phyloP scores from a whole-genome alignment of 2,329 filamentous ascomycete genomes.

The Colletotrichum eleusines region DNA sequence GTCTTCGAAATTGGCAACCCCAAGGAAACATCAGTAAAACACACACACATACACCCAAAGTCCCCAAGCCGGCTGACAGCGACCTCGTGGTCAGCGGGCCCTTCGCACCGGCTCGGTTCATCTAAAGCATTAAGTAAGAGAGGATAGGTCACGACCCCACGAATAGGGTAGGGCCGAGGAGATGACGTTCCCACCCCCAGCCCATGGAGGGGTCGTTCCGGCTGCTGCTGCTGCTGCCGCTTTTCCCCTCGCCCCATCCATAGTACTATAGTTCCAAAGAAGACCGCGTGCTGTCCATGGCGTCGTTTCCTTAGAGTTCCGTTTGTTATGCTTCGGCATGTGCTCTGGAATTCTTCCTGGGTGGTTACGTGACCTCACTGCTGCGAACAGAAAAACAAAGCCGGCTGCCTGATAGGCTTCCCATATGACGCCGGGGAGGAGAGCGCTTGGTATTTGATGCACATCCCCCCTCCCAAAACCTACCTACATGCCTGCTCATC shows the following conservation, averaged over 20 bases:
- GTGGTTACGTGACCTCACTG: constrained; percentile 5
- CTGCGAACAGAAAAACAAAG: background rate
- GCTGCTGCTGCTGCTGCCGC: constrained; percentile 1
- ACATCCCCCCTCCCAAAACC: background rate
- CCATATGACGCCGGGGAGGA: constrained; percentile 14
- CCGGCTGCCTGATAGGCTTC: constrained; percentile 31
- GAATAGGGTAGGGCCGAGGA: constrained; percentile 19
- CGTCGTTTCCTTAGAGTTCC: background rate
- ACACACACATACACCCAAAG: background rate
- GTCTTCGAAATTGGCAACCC: background rate
- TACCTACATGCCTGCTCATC: background rate
- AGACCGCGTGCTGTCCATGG: constrained; percentile 18
- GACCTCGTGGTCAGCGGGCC: constrained; percentile 30
- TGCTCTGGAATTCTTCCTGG: background rate
- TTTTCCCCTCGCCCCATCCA: background rate
- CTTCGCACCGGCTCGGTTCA: constrained; percentile 30
- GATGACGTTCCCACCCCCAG: constrained; percentile 18
- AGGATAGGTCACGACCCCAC: constrained; percentile 40
- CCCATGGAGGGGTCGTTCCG: constrained; percentile 34
- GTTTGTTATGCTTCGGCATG: background rate
- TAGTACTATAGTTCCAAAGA: background rate
- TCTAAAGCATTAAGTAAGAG: constrained; percentile 22
- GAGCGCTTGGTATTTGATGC: constrained; percentile 19
- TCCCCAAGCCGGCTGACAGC: constrained; percentile 8
- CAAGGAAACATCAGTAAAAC: background rate